Evolutionary conservation across 495 filamentous ascomycete genomes (phyloP), one percentile per base, ranked within the genome.

Genomic region (Penicilliopsis zonata): DNA sequence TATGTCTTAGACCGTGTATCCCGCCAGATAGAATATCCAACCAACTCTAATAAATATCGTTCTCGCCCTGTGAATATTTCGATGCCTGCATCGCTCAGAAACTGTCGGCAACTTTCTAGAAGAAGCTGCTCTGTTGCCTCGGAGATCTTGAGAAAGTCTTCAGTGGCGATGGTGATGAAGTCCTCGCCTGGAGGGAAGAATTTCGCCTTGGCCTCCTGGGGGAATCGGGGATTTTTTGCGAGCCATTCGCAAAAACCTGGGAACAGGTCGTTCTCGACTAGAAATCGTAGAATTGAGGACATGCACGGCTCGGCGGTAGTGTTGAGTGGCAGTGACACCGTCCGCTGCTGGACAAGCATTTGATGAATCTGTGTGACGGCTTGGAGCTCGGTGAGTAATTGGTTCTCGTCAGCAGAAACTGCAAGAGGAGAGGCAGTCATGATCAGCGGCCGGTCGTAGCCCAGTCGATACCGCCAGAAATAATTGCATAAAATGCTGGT

Each of bases 401-500:
- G 35, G 0, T 38, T 46, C 2, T 46, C 16, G 13, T 36, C 25
- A 45, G 53, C n/a, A 31, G 18, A 10, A 18, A 20, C 9, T 19
- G 9, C 36, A 21, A 16, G 40, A 24, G 20, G 43, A 13, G 0
- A 38, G 30, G 3, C 13, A 28, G 19, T 40, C 27, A 23, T 33
- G 5, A 59, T 18, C 1, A 61, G 25, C 2, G 61, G 59, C 0
- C 65, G 52, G 19, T 67, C 63, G 33, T 69, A 67, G 1, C 63
- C 65, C 3, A 69, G 46, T 33, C 52, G 47, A 13, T 36, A 36
- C 1, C 64, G 47, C 63, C 64, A 71, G 34, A 62, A 59, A 25
- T 52, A 51, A 36, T 71, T 69, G 42, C 52, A 55, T 6, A 50
- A 13, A 9, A 64, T 52, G 9, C 57, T 42, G 3, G 49, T 46